Conservation (phyloP, 257 asterid genomes). For the Leptodermis oblonga region DNA sequence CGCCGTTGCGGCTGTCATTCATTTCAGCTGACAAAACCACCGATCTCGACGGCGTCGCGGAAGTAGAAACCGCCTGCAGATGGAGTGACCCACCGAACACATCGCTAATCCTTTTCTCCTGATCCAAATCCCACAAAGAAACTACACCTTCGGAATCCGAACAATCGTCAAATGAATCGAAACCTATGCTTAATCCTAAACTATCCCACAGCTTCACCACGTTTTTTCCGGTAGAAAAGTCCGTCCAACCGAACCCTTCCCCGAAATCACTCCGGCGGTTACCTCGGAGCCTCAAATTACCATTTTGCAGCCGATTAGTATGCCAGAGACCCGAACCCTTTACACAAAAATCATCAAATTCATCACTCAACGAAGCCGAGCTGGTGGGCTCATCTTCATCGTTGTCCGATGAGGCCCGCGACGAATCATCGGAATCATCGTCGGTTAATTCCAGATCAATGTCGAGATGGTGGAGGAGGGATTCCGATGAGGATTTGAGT, state of each 20-base stretch:
- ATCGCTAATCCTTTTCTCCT: slow-evolving; percentile 13
- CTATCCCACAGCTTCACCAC: slow-evolving; percentile 94
- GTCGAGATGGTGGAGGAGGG: slow-evolving; percentile 26
- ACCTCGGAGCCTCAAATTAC: slow-evolving; percentile 32
- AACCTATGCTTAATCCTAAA: slow-evolving; percentile 46
- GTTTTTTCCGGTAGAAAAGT: slow-evolving; percentile 46
- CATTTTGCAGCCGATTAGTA: slow-evolving; percentile 25
- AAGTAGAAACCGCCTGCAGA: slow-evolving; percentile 9
- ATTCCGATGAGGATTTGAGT: slow-evolving; percentile 40
- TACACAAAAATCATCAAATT: slow-evolving; percentile 38
- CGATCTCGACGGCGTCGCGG: slow-evolving; percentile 29
- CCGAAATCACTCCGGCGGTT: slow-evolving; percentile 29
- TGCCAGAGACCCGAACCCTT: slow-evolving; percentile 35
- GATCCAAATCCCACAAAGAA: slow-evolving; percentile 53
- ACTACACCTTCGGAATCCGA: slow-evolving; percentile 40
- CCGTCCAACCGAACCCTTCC: slow-evolving; percentile 38
- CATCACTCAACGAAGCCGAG: slow-evolving; percentile 33
- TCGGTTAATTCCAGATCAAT: slow-evolving; percentile 52
- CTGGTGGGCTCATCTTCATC: slow-evolving; percentile 21
- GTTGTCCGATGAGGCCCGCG: slow-evolving; percentile 34
- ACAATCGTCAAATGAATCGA: slow-evolving; percentile 52
- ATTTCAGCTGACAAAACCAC: slow-evolving; percentile 46
- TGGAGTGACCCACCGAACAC: slow-evolving; percentile 26
- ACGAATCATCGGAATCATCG: slow-evolving; percentile 47
- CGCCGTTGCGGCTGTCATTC: slow-evolving; percentile 36